phyloP scores from a whole-genome alignment of 2,329 filamentous ascomycete species.

The Penicillium sp. region DNA sequence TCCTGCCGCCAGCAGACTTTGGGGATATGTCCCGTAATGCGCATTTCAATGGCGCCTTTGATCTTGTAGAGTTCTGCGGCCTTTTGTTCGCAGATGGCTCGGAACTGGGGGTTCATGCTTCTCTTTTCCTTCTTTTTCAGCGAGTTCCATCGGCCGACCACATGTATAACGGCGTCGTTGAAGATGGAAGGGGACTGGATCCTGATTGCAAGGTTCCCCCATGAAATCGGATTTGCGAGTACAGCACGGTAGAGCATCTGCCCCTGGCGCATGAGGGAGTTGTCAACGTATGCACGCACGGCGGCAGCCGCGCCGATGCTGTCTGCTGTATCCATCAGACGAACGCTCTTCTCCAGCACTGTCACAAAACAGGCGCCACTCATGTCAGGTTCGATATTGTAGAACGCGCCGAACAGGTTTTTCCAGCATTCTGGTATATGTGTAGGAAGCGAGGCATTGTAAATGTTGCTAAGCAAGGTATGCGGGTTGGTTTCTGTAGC shows the following conservation, averaged over 20 bases:
- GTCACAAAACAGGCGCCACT: constrained; percentile 35
- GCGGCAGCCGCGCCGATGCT: constrained; percentile 41
- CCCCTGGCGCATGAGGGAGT: constrained; percentile 45
- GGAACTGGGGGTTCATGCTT: constrained; percentile 18
- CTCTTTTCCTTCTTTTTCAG: constrained; percentile 19
- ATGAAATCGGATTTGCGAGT: constrained; percentile 38
- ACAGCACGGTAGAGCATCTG: constrained; percentile 46
- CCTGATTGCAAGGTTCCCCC: constrained; percentile 45
- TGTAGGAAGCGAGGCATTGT: constrained; percentile 5
- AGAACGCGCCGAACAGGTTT: constrained; percentile 45
- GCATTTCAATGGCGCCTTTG: constrained; percentile 26
- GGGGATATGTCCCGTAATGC: constrained; percentile 27
- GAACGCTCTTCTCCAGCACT: constrained; percentile 38
- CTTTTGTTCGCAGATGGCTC: constrained; percentile 23
- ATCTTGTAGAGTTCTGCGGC: constrained; percentile 19
- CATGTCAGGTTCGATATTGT: constrained; percentile 40
- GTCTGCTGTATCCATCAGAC: constrained; percentile 44
- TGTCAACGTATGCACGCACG: constrained; percentile 45
- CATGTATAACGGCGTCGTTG: constrained; percentile 27
- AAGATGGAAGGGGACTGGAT: constrained; percentile 42
- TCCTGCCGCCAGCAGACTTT: constrained; percentile 37
- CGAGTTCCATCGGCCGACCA: constrained; percentile 29
- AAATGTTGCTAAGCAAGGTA: not conserved
- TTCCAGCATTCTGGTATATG: constrained; percentile 33
- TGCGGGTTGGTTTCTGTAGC: constrained; percentile 10